Evolutionary conservation across 129 eudicot genomes (phyloP), one percentile per base, ranked within the genome.

Genomic region (Escallonia rubra): DNA sequence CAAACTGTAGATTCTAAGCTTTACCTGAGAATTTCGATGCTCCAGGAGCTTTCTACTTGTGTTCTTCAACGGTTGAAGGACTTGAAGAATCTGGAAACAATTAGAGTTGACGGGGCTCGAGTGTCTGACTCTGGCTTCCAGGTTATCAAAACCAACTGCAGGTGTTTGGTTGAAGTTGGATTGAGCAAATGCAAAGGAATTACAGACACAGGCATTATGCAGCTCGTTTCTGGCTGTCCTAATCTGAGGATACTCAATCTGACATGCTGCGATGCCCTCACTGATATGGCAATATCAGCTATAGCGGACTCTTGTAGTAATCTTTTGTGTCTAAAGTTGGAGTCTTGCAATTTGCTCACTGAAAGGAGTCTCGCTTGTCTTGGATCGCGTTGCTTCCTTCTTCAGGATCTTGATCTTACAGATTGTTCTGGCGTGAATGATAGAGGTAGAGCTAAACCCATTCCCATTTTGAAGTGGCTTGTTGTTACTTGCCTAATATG

Each of bases 341-440:
- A 90, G 79, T 87, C 95, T 61, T 85, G 95, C 82, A 73, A 71
- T 69, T 79, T 85, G 69, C 81, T 90, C 66, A 76, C 84, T 14
- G 90, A 87, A 80, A 80, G 59, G 70, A 82, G 87, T 69, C 83
- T 90, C 47, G 23, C 77, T 42, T 57, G 8, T 70, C 80, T 90
- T n/a, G 92, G 92, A 39, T 84, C 90, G 41, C 58, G 63, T 59
- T 82, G 86, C 62, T 60, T 39, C 44, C 50, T 72, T 57, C 95
- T 90, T 44, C 83, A 87, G 82, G 97, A 87, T 76, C 89, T 90
- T 39, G 97, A 90, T 82, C 79, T 90, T 63, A 90, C 97, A 2
- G 97, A 90, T 69, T 85, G 90, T 65, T 73, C 77, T 67, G 79
- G 87, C 63, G 75, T 87, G 13, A 74, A 85, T 74, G 90, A 90